phyloP scores from a whole-genome alignment of 768 basidiomycete genomes.

The Boletus patriciae region DNA sequence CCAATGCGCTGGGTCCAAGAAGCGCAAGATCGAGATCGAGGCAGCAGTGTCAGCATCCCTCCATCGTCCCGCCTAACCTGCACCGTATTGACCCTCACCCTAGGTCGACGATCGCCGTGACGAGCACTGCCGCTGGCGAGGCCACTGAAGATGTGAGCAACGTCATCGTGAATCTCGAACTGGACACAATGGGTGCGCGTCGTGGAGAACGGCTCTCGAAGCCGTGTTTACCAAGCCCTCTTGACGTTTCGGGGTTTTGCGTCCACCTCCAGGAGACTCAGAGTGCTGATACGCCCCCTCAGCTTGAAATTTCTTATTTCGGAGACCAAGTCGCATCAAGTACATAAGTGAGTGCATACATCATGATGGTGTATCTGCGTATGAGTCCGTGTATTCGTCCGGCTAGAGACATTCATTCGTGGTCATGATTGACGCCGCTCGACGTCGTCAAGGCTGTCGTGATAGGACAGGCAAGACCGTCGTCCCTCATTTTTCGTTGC shows the following conservation, averaged over 20 bases:
- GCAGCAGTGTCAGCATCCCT: neutral
- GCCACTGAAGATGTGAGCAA: conserved; percentile 1
- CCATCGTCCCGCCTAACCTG: neutral
- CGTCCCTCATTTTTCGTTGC: neutral
- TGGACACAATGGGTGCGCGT: conserved; percentile 57
- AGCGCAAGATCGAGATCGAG: conserved; percentile 25
- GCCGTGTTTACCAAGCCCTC: conserved; percentile 62
- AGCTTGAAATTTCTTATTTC: conserved; percentile 60
- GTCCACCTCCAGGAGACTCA: neutral
- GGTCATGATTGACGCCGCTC: conserved; percentile 71
- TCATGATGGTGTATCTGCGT: no score
- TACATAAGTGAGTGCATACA: conserved; percentile 42
- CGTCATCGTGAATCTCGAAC: conserved; percentile 42
- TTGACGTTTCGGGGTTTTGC: conserved; percentile 13
- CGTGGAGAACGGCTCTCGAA: conserved; percentile 51
- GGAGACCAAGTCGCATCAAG: conserved; percentile 46
- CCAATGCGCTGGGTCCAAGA: conserved; percentile 14
- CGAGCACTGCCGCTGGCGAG: neutral
- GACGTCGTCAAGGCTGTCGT: conserved; percentile 71
- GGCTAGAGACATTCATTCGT: conserved; percentile 78
- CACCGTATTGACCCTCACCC: neutral
- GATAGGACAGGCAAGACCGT: conserved; percentile 53
- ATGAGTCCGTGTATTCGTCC: neutral
- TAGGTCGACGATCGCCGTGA: conserved; percentile 21
- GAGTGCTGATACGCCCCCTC: conserved; percentile 3